phyloP scores from a whole-genome alignment of 2,329 filamentous ascomycete genomes.

The Rosellinia necatrix region DNA sequence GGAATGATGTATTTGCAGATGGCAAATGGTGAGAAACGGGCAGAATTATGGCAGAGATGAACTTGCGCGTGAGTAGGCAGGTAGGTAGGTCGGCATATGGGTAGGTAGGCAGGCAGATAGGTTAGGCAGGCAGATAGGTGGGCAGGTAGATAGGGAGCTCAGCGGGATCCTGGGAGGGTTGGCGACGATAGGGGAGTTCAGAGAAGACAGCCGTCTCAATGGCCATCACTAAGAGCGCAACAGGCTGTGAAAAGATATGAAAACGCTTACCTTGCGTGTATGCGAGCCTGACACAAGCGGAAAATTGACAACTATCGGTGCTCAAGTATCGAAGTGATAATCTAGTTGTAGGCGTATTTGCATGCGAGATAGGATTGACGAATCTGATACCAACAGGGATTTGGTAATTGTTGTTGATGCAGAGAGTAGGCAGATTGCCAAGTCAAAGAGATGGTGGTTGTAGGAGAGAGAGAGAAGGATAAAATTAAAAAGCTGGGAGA shows the following conservation, averaged over 20 bases:
- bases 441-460: background rate
- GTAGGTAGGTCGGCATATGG: background rate
- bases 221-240: too few species aligned
- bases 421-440: background rate
- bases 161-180: background rate
- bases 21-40: background rate
- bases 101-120: background rate
- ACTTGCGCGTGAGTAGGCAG: background rate
- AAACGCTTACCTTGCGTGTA: slow-evolving; percentile 11
- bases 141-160: background rate
- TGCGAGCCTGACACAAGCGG: background rate
- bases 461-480: too few species aligned
- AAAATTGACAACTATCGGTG: background rate
- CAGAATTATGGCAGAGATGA: background rate
- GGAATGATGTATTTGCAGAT: background rate
- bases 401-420: background rate
- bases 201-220: too few species aligned
- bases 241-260: too few species aligned
- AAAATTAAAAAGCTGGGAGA: too few species aligned
- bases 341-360: background rate
- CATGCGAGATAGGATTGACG: background rate
- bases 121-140: background rate
- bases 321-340: too few species aligned
- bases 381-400: background rate
- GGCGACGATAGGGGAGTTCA: background rate